A percentile compares a stretch with the other conserved stretches of the same genome.
Evolutionary conservation across 768 basidiomycete genomes (phyloP).

Genomic region (Phylloporus scabripes): DNA sequence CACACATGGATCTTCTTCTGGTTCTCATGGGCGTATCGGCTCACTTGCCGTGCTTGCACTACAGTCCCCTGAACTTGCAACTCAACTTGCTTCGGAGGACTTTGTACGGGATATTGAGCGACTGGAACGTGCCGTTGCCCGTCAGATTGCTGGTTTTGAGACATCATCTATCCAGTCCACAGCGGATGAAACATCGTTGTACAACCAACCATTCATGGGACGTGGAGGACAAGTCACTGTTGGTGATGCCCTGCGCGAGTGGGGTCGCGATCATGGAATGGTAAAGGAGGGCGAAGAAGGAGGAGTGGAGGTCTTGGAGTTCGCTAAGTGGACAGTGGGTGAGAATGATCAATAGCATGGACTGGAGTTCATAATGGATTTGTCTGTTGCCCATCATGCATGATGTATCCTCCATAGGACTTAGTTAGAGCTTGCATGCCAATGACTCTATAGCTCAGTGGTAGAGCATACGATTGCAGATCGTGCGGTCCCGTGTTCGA

Average conservation of each 20-base stretch:
- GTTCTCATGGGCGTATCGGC: slow-evolving; percentile 55
- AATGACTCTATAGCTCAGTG: slow-evolving; percentile 38
- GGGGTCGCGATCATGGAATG: slow-evolving; percentile 50
- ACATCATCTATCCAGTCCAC: slow-evolving; percentile 45
- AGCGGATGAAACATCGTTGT: slow-evolving; percentile 51
- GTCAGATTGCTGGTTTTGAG: slow-evolving; percentile 82
- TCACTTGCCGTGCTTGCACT: slow-evolving; percentile 52
- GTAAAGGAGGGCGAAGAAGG: slow-evolving; percentile 27
- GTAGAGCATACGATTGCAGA: slow-evolving; percentile 59
- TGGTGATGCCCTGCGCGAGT: slow-evolving; percentile 37
- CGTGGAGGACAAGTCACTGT: slow-evolving; percentile 50
- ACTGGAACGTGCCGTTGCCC: slow-evolving; percentile 70
- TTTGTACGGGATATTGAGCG: slow-evolving; percentile 54
- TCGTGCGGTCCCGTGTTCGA: slow-evolving; percentile 55
- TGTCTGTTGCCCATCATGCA: neutral
- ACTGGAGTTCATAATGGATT: neutral
- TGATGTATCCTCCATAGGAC: neutral
- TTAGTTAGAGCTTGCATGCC: neutral
- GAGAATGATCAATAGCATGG: slow-evolving; percentile 23
- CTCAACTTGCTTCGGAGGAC: slow-evolving; percentile 39
- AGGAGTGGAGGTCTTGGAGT: slow-evolving; percentile 41
- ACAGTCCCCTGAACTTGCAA: slow-evolving; percentile 42
- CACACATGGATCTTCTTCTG: slow-evolving; percentile 47
- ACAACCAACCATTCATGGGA: slow-evolving; percentile 71
- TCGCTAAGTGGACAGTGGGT: slow-evolving; percentile 62